These are phyloP conservation scores for Oidiodendron maius DNA, from an alignment of 495 filamentous ascomycete genomes.

Conservation along the genomic window DNA sequence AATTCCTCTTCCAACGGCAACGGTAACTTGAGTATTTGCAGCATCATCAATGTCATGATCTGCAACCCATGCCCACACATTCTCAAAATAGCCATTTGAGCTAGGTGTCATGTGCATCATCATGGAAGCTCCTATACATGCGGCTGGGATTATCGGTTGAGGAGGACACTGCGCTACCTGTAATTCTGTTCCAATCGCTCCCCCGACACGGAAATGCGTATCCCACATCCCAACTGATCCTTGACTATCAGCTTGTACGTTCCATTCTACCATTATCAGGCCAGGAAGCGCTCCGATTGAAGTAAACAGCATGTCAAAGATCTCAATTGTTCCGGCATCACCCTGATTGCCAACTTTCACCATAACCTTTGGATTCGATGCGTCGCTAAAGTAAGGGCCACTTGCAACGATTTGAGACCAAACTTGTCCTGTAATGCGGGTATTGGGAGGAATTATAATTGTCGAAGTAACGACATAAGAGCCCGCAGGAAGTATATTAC, in stretches of 20 bases:
- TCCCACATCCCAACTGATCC: slow-evolving; percentile 25
- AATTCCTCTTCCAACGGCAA: slow-evolving; percentile 28
- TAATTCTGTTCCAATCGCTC: slow-evolving; percentile 32
- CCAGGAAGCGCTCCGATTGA: slow-evolving; percentile 39
- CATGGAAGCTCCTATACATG: slow-evolving; percentile 44
- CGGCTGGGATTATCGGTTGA: slow-evolving; percentile 12
- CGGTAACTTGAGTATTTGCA: slow-evolving; percentile 56
- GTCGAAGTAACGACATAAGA: slow-evolving; percentile 40
- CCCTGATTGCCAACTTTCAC: slow-evolving; percentile 46
- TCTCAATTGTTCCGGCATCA: slow-evolving; percentile 50
- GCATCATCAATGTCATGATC: slow-evolving; percentile 45
- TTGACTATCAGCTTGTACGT: slow-evolving; percentile 12
- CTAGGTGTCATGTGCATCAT: slow-evolving; percentile 42
- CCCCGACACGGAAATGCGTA: slow-evolving; percentile 39
- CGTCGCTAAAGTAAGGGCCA: slow-evolving; percentile 48
- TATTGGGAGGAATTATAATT: slow-evolving; percentile 48
- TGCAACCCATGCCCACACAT: slow-evolving; percentile 56
- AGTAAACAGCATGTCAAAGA: slow-evolving; percentile 50
- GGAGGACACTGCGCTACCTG: slow-evolving; percentile 16
- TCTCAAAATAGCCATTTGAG: slow-evolving; percentile 51
- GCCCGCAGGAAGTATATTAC: slow-evolving; percentile 28
- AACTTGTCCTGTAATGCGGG: slow-evolving; percentile 38
- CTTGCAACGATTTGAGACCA: slow-evolving; percentile 42
- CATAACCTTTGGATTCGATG: slow-evolving; percentile 41
- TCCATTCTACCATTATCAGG: slow-evolving; percentile 34